Percentiles rank a stretch among this genome's conserved stretches.
Conservation (phyloP, 78 protist genomes). For the Planoprotostelium fungivorum region DNA sequence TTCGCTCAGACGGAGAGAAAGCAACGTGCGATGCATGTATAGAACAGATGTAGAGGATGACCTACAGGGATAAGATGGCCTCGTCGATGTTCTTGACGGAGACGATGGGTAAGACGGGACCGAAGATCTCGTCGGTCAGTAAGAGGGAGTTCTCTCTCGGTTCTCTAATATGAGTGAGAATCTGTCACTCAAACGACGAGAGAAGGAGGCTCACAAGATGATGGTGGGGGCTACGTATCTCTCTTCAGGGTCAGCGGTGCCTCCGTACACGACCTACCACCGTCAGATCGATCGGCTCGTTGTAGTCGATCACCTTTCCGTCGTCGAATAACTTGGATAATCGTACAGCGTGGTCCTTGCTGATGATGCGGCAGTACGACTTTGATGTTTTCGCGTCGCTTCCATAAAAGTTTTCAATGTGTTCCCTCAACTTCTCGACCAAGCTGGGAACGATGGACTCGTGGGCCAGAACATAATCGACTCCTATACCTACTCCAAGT, state of each 20-base stretch:
- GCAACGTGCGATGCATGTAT: neutral
- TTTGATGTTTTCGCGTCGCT: constrained; percentile 13
- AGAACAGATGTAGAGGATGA: neutral
- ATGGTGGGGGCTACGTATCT: constrained; percentile 75
- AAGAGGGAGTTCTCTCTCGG: constrained; percentile 40
- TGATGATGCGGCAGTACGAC: constrained; percentile 43
- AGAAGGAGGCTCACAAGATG: constrained; percentile 9
- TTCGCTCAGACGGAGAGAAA: no score
- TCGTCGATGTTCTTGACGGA: constrained; percentile 40
- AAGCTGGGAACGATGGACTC: constrained; percentile 19
- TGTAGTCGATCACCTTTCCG: constrained; percentile 29
- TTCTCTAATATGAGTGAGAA: neutral
- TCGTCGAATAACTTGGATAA: constrained; percentile 13
- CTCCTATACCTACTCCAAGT: constrained; percentile 10
- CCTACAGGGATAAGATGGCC: neutral
- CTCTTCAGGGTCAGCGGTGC: constrained; percentile 36
- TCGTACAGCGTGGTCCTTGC: constrained; percentile 16
- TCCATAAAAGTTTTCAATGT: constrained; percentile 33
- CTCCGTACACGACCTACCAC: constrained; percentile 52
- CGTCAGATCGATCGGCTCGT: neutral
- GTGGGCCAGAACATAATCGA: constrained; percentile 35
- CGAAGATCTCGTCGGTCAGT: constrained; percentile 74
- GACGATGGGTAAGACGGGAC: constrained; percentile 85
- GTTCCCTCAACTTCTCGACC: constrained; percentile 25
- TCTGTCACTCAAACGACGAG: neutral